These are phyloP conservation scores for Cicer judaicum DNA, from an alignment of 306 rosid genomes.

Conservation along the genomic window DNA sequence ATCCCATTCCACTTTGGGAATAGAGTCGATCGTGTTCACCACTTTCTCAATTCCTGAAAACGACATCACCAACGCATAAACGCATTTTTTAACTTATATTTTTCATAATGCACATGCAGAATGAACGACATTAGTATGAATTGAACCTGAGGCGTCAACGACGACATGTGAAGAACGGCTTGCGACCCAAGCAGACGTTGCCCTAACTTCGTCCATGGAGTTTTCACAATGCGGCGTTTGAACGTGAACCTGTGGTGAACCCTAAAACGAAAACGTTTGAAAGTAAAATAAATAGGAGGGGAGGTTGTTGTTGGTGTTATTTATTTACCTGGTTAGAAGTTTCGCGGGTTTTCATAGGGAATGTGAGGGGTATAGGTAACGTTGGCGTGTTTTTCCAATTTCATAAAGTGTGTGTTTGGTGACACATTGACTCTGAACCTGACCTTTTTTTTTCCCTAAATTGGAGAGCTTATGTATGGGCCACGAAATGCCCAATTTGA, in stretches of 20 bases:
- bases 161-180: conserved; percentile 73
- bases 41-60: conserved; percentile 84
- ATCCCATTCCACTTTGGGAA: conserved; percentile 92
- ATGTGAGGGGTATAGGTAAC: neutral
- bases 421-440: neutral
- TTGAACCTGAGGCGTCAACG: conserved; percentile 79
- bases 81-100: neutral
- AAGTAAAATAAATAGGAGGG: neutral
- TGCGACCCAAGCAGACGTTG: conserved; percentile 94
- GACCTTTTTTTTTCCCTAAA: neutral
- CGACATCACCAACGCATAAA: neutral
- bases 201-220: conserved; percentile 90
- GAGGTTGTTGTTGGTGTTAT: neutral
- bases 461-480: neutral
- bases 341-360: conserved; percentile 60
- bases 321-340: conserved; percentile 43
- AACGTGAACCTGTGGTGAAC: conserved; percentile 25
- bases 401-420: neutral
- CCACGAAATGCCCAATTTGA: conserved; percentile 23
- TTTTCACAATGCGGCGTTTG: conserved; percentile 40
- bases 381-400: neutral
- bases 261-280: conserved; percentile 39
- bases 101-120: neutral
- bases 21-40: conserved; percentile 63
- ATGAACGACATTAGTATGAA: neutral